Conservation (phyloP, 768 basidiomycete genomes). For the Sarcodon aspratus region DNA sequence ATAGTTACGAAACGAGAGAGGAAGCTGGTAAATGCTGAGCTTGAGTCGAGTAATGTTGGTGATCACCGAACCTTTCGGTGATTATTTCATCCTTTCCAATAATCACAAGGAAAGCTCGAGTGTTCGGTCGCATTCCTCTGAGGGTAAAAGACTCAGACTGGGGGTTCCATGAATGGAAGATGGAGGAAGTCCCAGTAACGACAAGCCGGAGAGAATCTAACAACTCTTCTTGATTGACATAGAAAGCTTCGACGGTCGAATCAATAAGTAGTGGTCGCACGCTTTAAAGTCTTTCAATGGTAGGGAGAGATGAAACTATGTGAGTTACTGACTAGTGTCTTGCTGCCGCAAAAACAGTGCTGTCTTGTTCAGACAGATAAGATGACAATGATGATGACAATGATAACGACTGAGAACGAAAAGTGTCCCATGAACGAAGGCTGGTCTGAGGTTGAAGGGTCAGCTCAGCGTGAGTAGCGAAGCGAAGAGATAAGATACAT, state of each 20-base stretch:
- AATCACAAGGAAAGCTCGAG: constrained; percentile 29
- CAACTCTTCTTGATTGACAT: constrained; percentile 36
- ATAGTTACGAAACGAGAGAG: constrained; percentile 59
- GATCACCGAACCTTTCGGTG: constrained; percentile 37
- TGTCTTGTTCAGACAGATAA: constrained; percentile 62
- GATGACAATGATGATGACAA: constrained; percentile 34
- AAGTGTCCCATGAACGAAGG: constrained; percentile 54
- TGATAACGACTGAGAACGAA: constrained; percentile 30
- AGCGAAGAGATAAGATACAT: neutral
- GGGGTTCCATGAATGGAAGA: constrained; percentile 53
- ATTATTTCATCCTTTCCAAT: constrained; percentile 47
- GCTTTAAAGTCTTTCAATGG: constrained; percentile 22
- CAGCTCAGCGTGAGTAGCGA: constrained; percentile 3
- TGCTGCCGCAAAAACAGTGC: constrained; percentile 39
- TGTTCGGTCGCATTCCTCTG: constrained; percentile 21
- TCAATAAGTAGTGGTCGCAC: constrained; percentile 34
- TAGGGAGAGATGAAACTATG: neutral
- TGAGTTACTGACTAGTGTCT: constrained; percentile 40
- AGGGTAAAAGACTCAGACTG: constrained; percentile 45
- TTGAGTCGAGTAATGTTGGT: neutral
- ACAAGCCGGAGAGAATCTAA: constrained; percentile 42
- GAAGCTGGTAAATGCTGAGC: neutral
- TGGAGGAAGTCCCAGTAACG: constrained; percentile 58
- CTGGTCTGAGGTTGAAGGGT: constrained; percentile 24
- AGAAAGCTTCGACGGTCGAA: constrained; percentile 24